A percentile compares a stretch with the other conserved stretches of the same genome.
These are phyloP conservation scores for Salix suchowensis DNA, from an alignment of 345 rosid genomes.

Conservation along the genomic window DNA sequence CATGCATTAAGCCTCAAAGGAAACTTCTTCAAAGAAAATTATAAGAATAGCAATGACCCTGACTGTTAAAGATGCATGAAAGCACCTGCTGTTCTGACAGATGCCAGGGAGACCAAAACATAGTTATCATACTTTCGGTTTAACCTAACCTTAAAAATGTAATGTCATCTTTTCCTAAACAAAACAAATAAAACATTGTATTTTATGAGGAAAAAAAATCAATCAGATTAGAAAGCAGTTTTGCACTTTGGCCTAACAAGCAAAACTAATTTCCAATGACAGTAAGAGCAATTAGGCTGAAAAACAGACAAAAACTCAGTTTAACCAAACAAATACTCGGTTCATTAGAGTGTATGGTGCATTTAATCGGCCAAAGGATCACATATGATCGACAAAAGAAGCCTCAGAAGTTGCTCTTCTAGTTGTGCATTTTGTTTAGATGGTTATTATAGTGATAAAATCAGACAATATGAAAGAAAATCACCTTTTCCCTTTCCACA, in stretches of 20 bases:
- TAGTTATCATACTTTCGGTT: not conserved
- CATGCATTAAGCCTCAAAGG: conserved; percentile 11
- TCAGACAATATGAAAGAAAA: not conserved
- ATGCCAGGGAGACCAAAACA: not conserved
- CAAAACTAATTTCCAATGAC: not conserved
- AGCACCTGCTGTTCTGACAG: not conserved
- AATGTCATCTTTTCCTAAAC: not conserved
- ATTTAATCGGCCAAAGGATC: not conserved
- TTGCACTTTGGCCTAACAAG: not conserved
- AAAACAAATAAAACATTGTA: not conserved
- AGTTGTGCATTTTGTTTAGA: not conserved
- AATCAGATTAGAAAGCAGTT: not conserved
- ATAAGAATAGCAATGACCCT: not conserved
- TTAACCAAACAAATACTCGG: not conserved
- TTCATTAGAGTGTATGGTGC: not conserved
- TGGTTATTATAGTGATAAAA: not conserved
- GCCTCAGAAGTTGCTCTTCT: not conserved
- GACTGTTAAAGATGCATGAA: not conserved
- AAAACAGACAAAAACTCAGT: not conserved
- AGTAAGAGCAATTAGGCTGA: not conserved
- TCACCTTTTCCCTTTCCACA: not conserved
- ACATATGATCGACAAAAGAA: not conserved
- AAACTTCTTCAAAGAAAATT: conserved; percentile 1
- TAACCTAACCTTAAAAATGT: not conserved
- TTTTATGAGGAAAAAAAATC: not conserved